These are phyloP conservation scores for Cucumis hystrix DNA, from an alignment of 306 rosid genomes.

Conservation along the genomic window DNA sequence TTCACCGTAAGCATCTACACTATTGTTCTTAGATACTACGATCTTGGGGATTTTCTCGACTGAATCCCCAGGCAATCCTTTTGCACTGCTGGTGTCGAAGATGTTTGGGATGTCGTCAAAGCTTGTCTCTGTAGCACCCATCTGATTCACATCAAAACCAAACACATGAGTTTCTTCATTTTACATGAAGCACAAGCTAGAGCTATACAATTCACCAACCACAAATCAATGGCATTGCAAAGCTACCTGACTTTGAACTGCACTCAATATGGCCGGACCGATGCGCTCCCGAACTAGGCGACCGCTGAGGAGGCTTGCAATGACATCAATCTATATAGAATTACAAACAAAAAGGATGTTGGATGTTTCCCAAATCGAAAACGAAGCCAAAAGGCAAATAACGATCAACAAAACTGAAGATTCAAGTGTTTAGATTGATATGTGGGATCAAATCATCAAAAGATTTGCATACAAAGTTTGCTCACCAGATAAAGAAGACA, in stretches of 20 bases:
- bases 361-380: neutral
- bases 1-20: slow-evolving; percentile 58
- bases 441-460: neutral
- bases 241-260: slow-evolving; percentile 96
- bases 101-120: slow-evolving; percentile 81
- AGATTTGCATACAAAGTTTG: slow-evolving; percentile 8
- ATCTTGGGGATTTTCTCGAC: slow-evolving; percentile 83
- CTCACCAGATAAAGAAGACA: slow-evolving; percentile 88
- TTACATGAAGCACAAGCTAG: neutral
- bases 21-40: slow-evolving; percentile 46
- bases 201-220: neutral
- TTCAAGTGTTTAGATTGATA: neutral
- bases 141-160: slow-evolving; percentile 34
- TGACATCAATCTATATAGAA: slow-evolving; percentile 72
- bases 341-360: slow-evolving; percentile 3
- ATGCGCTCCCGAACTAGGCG: slow-evolving; percentile 95
- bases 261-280: slow-evolving; percentile 98
- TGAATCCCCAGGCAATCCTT: slow-evolving; percentile 77
- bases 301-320: slow-evolving; percentile 91
- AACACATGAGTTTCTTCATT: slow-evolving; percentile 3
- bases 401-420: neutral
- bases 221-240: slow-evolving; percentile 3
- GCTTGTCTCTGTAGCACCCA: slow-evolving; percentile 81
- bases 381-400: neutral
- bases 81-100: slow-evolving; percentile 73